phyloP scores from a whole-genome alignment of 306 rosid species.

The Gastrolobium bilobum region DNA sequence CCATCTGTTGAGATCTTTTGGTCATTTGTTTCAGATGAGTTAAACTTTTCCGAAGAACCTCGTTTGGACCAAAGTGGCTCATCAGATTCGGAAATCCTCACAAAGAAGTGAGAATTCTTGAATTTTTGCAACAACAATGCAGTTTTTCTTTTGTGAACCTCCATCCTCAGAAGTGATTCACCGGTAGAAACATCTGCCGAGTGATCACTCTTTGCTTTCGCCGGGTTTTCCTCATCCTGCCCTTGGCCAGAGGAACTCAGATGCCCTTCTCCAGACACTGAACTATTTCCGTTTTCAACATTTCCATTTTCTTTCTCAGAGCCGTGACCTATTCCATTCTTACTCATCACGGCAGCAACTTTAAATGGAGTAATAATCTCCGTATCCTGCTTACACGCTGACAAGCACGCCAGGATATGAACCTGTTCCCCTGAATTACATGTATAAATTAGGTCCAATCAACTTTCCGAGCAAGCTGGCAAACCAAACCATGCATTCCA shows the following conservation, averaged over 20 bases:
- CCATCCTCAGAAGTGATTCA: conserved; percentile 90
- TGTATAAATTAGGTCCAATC: conserved; percentile 50
- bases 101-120: conserved; percentile 94
- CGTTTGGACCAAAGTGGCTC: conserved; percentile 92
- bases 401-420: conserved; percentile 88
- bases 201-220: conserved; percentile 49
- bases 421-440: conserved; percentile 87
- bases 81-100: conserved; percentile 84
- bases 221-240: conserved; percentile 55
- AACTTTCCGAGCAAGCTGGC: conserved; percentile 21
- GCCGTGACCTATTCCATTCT: conserved; percentile 67
- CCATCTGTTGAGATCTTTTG: conserved; percentile 50
- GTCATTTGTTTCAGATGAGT: conserved; percentile 58
- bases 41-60: conserved; percentile 57
- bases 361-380: conserved; percentile 96
- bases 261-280: conserved; percentile 53
- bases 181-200: conserved; percentile 65
- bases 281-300: conserved; percentile 55
- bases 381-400: conserved; percentile 81
- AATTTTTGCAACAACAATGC: conserved; percentile 77
- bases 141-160: conserved; percentile 85
- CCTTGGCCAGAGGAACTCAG: conserved; percentile 56
- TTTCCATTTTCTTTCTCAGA: conserved; percentile 73
- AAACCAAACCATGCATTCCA: conserved; percentile 43
- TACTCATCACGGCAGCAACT: conserved; percentile 93